phyloP scores from a whole-genome alignment of 2,329 filamentous ascomycete genomes.

The Phialocephala sp. region DNA sequence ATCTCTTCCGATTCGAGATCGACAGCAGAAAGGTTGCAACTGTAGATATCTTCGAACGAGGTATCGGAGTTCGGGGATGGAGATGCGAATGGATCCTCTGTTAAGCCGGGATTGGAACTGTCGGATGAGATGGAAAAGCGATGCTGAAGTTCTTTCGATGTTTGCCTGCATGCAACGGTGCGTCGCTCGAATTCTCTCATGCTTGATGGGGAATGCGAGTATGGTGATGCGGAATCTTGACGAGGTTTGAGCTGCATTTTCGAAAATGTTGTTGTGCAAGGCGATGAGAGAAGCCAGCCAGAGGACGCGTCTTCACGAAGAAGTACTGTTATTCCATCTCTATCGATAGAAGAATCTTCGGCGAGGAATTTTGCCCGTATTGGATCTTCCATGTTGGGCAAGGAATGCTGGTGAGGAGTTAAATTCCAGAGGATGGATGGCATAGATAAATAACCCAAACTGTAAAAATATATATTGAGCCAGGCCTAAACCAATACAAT shows the following conservation, averaged over 20 bases:
- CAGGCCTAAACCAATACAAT: not conserved
- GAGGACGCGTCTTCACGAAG: conserved; percentile 7
- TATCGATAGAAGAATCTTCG: conserved; percentile 12
- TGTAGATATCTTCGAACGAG: conserved; percentile 14
- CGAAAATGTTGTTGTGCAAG: conserved; percentile 15
- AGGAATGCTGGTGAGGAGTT: conserved; percentile 11
- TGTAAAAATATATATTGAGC: conserved; percentile 7
- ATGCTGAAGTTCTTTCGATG: conserved; percentile 16
- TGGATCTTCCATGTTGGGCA: conserved; percentile 10
- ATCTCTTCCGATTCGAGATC: not conserved
- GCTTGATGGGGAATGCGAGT: conserved; percentile 3
- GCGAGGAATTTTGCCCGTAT: conserved; percentile 12
- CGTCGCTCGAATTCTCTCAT: not conserved
- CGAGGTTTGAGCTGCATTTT: conserved; percentile 18
- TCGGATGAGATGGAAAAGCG: conserved; percentile 16
- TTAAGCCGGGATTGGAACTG: conserved; percentile 13
- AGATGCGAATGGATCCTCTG: conserved; percentile 7
- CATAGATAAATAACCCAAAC: conserved; percentile 10
- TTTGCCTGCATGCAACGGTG: conserved; percentile 8
- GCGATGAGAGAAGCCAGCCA: conserved; percentile 19
- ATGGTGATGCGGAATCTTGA: not conserved
- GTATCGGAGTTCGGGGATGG: conserved; percentile 7
- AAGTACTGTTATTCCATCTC: conserved; percentile 10
- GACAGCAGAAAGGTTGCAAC: not conserved
- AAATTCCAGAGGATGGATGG: not conserved